A percentile compares a stretch with the other conserved stretches of the same genome.
phyloP scores from a whole-genome alignment of 352 stramenopile species.

The Phytopythium helicoides region DNA sequence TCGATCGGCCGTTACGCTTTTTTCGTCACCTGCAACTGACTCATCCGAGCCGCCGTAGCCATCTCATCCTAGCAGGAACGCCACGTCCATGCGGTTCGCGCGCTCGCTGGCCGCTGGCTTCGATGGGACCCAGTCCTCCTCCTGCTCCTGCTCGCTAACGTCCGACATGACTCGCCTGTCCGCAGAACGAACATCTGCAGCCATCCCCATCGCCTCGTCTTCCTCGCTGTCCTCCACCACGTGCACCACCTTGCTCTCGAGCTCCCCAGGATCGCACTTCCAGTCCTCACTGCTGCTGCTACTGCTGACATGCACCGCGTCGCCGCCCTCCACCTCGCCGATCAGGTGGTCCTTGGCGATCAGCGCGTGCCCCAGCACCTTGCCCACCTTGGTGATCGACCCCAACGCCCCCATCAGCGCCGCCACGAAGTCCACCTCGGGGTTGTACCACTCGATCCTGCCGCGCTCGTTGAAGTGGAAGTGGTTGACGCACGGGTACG shows the following conservation, averaged over 20 bases:
- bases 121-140: neutral
- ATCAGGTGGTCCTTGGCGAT: conserved; percentile 51
- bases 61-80: conserved; percentile 2
- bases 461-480: conserved; percentile 46
- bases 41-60: too few relatives aligned
- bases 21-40: too few relatives aligned
- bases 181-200: too few relatives aligned
- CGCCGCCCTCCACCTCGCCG: conserved; percentile 19
- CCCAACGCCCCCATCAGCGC: conserved; percentile 32
- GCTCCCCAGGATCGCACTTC: too few relatives aligned
- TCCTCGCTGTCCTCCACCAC: neutral
- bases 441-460: conserved; percentile 50
- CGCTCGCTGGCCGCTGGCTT: neutral
- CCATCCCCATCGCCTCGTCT: too few relatives aligned
- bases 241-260: neutral
- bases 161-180: too few relatives aligned
- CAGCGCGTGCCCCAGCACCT: conserved; percentile 31
- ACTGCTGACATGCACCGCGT: neutral
- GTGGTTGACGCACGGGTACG: conserved; percentile 46
- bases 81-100: neutral
- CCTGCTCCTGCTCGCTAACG: neutral
- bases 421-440: conserved; percentile 55
- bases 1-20: too few relatives aligned
- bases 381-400: conserved; percentile 18
- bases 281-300: too few relatives aligned